Evolutionary conservation across 768 basidiomycete species (phyloP).

Genomic region (Lactifluus subvellereus): DNA sequence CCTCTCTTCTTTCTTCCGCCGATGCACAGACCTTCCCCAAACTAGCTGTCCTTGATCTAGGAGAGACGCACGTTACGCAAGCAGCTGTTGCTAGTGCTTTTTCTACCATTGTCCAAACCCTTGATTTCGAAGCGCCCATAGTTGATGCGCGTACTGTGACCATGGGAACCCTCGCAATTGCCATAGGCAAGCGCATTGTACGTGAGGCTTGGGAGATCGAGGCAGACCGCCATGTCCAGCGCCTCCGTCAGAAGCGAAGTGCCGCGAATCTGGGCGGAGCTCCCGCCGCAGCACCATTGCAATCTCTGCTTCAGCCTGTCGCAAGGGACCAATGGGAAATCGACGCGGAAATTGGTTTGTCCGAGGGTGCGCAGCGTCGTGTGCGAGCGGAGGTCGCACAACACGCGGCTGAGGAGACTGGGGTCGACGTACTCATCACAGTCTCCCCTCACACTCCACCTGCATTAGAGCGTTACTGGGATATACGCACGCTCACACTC

Average conservation of each 20-base stretch:
- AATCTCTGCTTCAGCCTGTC: constrained; percentile 28
- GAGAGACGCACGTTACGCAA: constrained; percentile 53
- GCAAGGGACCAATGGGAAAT: constrained; percentile 75
- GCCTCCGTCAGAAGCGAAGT: constrained; percentile 24
- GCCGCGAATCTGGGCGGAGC: constrained; percentile 24
- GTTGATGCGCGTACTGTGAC: constrained; percentile 32
- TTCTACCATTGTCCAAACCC: constrained; percentile 40
- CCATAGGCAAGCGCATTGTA: constrained; percentile 64
- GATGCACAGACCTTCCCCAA: constrained; percentile 40
- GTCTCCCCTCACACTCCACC: constrained; percentile 5
- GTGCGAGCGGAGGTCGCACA: constrained; percentile 51
- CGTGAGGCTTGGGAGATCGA: constrained; percentile 81
- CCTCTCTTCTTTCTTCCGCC: constrained; percentile 28
- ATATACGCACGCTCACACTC: constrained; percentile 11
- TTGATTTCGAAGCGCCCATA: constrained; percentile 50
- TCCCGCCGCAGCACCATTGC: constrained; percentile 9
- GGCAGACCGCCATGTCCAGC: constrained; percentile 46
- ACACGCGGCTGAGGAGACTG: not conserved
- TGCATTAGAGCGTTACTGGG: constrained; percentile 20
- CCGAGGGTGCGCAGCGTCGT: constrained; percentile 66
- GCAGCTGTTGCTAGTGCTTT: constrained; percentile 44
- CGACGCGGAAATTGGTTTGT: constrained; percentile 69
- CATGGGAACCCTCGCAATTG: constrained; percentile 31
- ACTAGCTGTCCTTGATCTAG: constrained; percentile 56
- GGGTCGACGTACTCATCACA: constrained; percentile 23